These are phyloP conservation scores for Myotisia sp. DNA, from an alignment of 2,329 filamentous ascomycete species.

Conservation along the genomic window DNA sequence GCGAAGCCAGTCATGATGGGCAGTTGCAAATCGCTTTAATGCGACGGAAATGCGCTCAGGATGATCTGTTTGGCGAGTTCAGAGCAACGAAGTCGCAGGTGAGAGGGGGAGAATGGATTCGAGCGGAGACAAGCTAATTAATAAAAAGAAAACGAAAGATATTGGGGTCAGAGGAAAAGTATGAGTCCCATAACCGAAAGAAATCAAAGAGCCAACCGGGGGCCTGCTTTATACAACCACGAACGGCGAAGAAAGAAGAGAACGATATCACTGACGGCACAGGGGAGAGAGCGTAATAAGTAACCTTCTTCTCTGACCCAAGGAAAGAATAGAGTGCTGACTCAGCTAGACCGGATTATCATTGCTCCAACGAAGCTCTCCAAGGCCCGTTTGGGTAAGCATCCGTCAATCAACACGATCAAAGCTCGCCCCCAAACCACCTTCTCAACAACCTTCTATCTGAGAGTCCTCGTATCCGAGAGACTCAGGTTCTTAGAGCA, in stretches of 20 bases:
- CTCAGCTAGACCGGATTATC: not conserved
- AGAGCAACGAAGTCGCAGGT: not conserved
- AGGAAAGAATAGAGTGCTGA: not conserved
- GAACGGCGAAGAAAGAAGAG: too few species aligned
- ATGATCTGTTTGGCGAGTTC: not conserved
- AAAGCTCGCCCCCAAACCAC: too few species aligned
- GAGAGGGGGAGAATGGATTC: not conserved
- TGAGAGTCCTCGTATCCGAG: too few species aligned
- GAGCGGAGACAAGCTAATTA: not conserved
- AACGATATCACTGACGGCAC: not conserved
- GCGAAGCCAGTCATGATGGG: slow-evolving; percentile 38
- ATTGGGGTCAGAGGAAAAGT: not conserved
- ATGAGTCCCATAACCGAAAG: not conserved
- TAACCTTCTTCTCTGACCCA: not conserved
- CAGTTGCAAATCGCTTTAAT: not conserved
- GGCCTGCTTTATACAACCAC: too few species aligned
- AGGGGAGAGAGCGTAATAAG: not conserved
- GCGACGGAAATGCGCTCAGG: too few species aligned
- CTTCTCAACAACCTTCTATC: too few species aligned
- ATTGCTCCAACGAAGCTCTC: too few species aligned
- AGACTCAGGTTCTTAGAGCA: too few species aligned
- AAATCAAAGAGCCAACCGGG: not conserved
- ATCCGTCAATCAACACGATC: too few species aligned
- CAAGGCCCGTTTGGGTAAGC: too few species aligned
- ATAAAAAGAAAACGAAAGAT: not conserved